Evolutionary conservation across 768 basidiomycete genomes (phyloP).

Genomic region (Tulasnella sp.): DNA sequence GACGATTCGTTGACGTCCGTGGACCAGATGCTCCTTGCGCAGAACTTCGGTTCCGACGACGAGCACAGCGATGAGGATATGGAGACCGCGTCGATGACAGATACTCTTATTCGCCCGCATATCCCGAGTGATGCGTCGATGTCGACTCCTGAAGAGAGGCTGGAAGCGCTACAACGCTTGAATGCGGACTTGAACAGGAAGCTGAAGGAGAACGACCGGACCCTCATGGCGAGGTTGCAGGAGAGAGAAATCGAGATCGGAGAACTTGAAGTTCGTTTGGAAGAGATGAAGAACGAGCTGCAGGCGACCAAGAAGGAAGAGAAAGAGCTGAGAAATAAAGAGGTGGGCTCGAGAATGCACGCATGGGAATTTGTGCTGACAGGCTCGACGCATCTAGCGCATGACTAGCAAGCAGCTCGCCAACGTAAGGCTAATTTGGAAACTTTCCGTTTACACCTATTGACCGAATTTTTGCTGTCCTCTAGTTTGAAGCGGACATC

Average conservation of each 20-base stretch:
- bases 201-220: slow-evolving; percentile 68
- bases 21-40: slow-evolving; percentile 10
- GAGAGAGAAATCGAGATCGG: slow-evolving; percentile 83
- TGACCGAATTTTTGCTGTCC: neutral
- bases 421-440: slow-evolving; percentile 49
- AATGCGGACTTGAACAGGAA: slow-evolving; percentile 75
- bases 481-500: slow-evolving; percentile 63
- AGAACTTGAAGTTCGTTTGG: slow-evolving; percentile 70
- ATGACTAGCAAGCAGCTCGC: slow-evolving; percentile 53
- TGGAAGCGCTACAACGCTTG: slow-evolving; percentile 67
- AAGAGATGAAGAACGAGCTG: slow-evolving; percentile 74
- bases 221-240: slow-evolving; percentile 58
- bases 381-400: slow-evolving; percentile 32
- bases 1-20: slow-evolving; percentile 22
- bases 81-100: slow-evolving; percentile 21
- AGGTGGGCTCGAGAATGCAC: slow-evolving; percentile 49
- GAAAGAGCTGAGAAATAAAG: slow-evolving; percentile 85
- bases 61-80: neutral
- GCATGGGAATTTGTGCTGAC: slow-evolving; percentile 32
- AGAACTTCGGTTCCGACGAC: neutral
- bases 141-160: slow-evolving; percentile 19
- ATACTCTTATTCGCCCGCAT: neutral
- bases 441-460: slow-evolving; percentile 40
- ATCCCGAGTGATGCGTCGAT: slow-evolving; percentile 11
- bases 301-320: slow-evolving; percentile 82